phyloP scores from a whole-genome alignment of 2,329 filamentous ascomycete species.

The Stenocarpella maydis region DNA sequence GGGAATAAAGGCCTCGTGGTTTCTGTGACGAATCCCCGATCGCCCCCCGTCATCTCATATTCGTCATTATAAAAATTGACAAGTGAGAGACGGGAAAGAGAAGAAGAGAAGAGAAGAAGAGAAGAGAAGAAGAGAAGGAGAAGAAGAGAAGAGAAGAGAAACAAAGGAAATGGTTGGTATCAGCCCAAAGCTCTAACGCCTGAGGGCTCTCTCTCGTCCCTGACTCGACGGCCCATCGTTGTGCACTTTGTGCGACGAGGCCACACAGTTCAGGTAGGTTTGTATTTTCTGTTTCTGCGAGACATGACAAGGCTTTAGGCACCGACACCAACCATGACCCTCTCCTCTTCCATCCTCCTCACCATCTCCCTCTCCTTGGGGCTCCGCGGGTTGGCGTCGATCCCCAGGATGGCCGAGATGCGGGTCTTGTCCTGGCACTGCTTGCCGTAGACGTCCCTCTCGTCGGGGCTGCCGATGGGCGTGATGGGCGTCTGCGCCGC shows the following conservation, averaged over 20 bases:
- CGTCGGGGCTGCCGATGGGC: slow-evolving; percentile 60
- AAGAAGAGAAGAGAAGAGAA: not conserved
- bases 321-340: slow-evolving; percentile 44
- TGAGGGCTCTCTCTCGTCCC: slow-evolving; percentile 8
- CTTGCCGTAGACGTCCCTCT: slow-evolving; percentile 51
- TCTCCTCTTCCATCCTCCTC: slow-evolving; percentile 62
- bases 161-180: slow-evolving; percentile 29
- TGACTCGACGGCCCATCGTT: not conserved
- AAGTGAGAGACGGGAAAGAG: not conserved
- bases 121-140: not conserved
- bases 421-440: slow-evolving; percentile 62
- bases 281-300: too few species aligned
- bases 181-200: slow-evolving; percentile 28
- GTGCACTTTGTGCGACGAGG: not conserved
- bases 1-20: slow-evolving; percentile 1
- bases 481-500: slow-evolving; percentile 58
- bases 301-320: slow-evolving; percentile 40
- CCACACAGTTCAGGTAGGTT: not conserved
- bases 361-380: slow-evolving; percentile 66
- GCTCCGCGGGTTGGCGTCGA: slow-evolving; percentile 65
- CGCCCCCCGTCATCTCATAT: slow-evolving; percentile 12
- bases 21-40: not conserved
- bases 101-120: not conserved
- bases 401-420: slow-evolving; percentile 69
- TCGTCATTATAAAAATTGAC: slow-evolving; percentile 19